Evolutionary conservation across 345 rosid species (phyloP), one percentile per base, ranked within the genome.

Genomic region (Hibiscus syriacus): DNA sequence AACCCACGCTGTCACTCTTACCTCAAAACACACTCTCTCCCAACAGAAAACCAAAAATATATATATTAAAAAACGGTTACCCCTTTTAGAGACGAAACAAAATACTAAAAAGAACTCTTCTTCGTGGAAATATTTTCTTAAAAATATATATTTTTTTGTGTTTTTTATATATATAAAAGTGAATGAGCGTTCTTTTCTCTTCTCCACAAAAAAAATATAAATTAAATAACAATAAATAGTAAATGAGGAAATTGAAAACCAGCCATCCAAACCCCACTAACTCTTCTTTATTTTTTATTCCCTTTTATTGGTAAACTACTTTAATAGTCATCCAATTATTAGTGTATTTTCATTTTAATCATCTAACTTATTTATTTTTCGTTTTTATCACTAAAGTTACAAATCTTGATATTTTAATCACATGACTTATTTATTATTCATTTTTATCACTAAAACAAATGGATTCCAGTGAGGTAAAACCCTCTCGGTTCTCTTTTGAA

Each of bases 201-300:
- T 83, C 85, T 84, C 90, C 90, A 82, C 86, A 66, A 74, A 79
- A 71, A n/a, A n/a, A n/a, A n/a, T n/a, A 13, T 2, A 12, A 11
- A 11, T 13, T 4, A 32, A 59, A 9, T 17, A 5, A 38, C 25
- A 23, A 0, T 52, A 52, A 10, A 52, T 20, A 3, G 6, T 2
- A 25, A 25, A 43, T 41, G 6, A 43, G 7, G 8, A 26, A 36
- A 34, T 32, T 17, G 19, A 43, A 59, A 36, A 59, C 17, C 64
- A 58, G 12, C 64, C 48, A 36, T 60, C 48, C 26, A 20, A 36
- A 60, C 10, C n/a, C 46, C 46, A 60, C 64, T 48, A 60, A 20
- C 48, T 60, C 29, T 5, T 60, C 13, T 34, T 17, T 56, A n/a
- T n/a, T n/a, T n/a, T n/a, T n/a, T n/a, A n/a, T n/a, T n/a, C n/a